Evolutionary conservation across 139 green algal genomes (phyloP), one percentile per base, ranked within the genome.

Genomic region (Volvox reticuliferus): DNA sequence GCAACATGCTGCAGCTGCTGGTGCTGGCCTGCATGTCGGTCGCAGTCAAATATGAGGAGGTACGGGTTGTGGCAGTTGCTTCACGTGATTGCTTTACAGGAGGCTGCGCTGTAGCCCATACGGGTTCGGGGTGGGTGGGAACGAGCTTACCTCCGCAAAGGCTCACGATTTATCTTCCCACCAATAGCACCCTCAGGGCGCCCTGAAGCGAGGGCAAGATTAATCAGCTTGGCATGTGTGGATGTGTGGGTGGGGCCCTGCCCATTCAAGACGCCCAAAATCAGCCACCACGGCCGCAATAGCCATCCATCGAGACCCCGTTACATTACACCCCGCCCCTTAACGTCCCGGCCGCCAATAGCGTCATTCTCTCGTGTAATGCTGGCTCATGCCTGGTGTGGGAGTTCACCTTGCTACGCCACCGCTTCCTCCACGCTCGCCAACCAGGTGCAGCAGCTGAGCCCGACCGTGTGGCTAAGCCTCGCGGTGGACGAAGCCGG

Each of bases 11-110:
- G 32, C 83, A 88, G 67, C 63, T 88, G 67, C 67, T 88, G 65
- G 65, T 68, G 65, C 83, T 88, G 67, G 67, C 83, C 17, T 79
- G 67, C 67, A 68, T 88, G 83, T 79, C 83, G 19, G 32, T 88
- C 12, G 83, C 67, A 36, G 67, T 67, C 83, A 88, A 88, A 36
- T 79, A 80, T 32, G 12, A 88, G 12, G 83, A 88, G 83, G 83
- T 88, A 62, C 30, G 50, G 26, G 21, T 1, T 12, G 44, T 55
- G 44, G 44, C 44, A 55, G 44, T 55, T 5, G n/a, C n/a, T n/a
- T n/a, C n/a, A n/a, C n/a, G n/a, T n/a, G 33, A 65, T 9, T 18
- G 35, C 21, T 17, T 35, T 82, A n/a, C 35, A 21, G 77, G 35
- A 44, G 75, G 12, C 35, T 63, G 33, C 35, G 35, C 35, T 13